Conservation (phyloP, 2,329 filamentous ascomycete genomes). For the Lomentospora prolificans region DNA sequence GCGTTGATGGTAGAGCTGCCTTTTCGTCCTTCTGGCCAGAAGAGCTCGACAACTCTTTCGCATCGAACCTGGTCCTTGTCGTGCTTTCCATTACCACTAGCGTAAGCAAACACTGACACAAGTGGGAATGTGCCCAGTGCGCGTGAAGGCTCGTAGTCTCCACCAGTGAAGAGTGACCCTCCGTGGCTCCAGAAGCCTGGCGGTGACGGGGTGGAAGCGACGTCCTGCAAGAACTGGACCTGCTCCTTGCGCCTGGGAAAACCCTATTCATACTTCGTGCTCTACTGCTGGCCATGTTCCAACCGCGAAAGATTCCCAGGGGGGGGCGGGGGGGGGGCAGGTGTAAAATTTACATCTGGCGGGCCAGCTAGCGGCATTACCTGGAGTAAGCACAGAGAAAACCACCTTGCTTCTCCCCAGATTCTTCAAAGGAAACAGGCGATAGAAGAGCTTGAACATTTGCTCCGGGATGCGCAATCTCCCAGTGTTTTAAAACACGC, state of each 20-base stretch:
- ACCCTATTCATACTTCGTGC: not conserved
- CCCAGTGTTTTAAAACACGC: not conserved
- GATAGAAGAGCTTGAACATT: too few relatives aligned
- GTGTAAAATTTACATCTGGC: not conserved
- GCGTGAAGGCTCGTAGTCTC: not conserved
- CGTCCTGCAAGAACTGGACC: not conserved
- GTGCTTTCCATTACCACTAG: not conserved
- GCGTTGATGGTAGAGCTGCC: too few relatives aligned
- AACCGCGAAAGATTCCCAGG: too few relatives aligned
- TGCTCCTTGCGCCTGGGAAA: not conserved
- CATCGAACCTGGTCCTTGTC: not conserved
- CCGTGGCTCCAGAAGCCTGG: not conserved
- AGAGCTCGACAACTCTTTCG: not conserved
- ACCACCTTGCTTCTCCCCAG: too few relatives aligned
- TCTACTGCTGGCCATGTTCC: too few relatives aligned
- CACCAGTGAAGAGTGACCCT: not conserved
- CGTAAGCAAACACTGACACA: not conserved
- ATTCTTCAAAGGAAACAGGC: too few relatives aligned
- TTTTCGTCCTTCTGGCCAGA: too few relatives aligned
- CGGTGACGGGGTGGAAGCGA: not conserved
- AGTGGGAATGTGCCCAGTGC: not conserved
- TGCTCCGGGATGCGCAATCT: too few relatives aligned
- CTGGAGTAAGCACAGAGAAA: too few relatives aligned
- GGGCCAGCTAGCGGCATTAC: too few relatives aligned
- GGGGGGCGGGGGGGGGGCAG: not conserved